Conservation (phyloP, 345 rosid species). For the Rhizophora mangle region DNA sequence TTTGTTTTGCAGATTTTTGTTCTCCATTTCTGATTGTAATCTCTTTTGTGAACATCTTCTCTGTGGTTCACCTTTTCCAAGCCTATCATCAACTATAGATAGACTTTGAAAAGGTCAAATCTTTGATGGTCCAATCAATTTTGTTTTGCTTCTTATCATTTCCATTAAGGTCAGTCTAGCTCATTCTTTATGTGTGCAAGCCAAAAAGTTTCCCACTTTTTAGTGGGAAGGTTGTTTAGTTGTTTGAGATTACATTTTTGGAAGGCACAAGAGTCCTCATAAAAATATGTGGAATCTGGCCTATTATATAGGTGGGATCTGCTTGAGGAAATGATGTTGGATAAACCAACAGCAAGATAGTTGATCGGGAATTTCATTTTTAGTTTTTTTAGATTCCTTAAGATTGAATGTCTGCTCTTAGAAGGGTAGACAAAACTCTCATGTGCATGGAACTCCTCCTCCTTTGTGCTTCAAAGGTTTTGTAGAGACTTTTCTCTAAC, state of each 20-base stretch:
- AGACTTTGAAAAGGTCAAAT: no score
- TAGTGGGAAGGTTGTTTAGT: no score
- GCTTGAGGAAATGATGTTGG: background rate
- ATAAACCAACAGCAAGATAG: background rate
- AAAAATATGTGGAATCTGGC: background rate
- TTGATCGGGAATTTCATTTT: background rate
- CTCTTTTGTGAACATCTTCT: no score
- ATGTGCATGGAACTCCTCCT: background rate
- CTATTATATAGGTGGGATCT: background rate
- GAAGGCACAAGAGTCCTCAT: no score
- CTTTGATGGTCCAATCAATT: no score
- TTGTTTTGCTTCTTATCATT: no score
- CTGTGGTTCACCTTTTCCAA: no score
- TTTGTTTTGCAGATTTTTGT: background rate
- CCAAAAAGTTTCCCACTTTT: no score
- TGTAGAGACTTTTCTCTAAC: background rate
- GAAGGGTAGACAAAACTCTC: background rate
- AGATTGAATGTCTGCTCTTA: background rate
- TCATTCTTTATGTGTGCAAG: no score
- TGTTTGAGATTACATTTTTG: no score
- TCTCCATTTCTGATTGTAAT: background rate
- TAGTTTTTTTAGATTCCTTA: background rate
- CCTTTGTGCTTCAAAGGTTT: background rate
- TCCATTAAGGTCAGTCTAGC: no score
- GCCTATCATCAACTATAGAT: no score